Base-by-base conservation (phyloP, 1,284 basidiomycete species). In the Cerioporus squamosus region DNA sequence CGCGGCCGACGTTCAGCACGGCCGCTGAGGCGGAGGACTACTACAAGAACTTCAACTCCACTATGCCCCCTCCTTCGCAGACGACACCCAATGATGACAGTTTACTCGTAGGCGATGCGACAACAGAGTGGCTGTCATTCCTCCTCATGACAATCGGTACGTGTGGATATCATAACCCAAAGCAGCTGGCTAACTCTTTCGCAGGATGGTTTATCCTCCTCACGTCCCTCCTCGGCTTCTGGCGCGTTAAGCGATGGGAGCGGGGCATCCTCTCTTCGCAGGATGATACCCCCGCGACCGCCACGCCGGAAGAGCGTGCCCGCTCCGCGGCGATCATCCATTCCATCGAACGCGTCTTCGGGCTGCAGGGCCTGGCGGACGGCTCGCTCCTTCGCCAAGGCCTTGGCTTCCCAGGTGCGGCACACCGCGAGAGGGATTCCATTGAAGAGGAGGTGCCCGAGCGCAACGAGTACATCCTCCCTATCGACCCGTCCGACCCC, bases 241-340 rank as follows among this genome's bases (percentile, higher is more conserved):
- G 93, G 91, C 86, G 94, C 47, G 93, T 96, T 57, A 95, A 95
- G 73, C 86, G 93, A 44, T 93, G 90, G 91, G 91, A 93, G 70
- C 79, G 83, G 57, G 84, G 87, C 20, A 88, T 93, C 55, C 78
- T 93, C 26, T 79, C 81, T 43, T 63, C 67, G 62, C 53, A 68
- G 57, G 60, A 57, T 23, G 66, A 66, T 10, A 49, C 53, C 26
- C 54, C 68, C 54, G 65, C 68, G 59, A 47, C 70, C 55, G 58
- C 61, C 65, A 45, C 66, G 73, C 52, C 73, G 72, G 60, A 59
- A 18, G 55, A 59, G 55, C 57, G 57, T 20, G 59, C 65, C 42
- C 60, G 61, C 55, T 63, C 60, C 26, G 60, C 60, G 45, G 59
- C 68, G 54, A 57, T 70, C 51, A 52, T 66, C 36, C 53, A 61